Conservation (phyloP, 257 asterid species). For the Scutellaria galericulata region DNA sequence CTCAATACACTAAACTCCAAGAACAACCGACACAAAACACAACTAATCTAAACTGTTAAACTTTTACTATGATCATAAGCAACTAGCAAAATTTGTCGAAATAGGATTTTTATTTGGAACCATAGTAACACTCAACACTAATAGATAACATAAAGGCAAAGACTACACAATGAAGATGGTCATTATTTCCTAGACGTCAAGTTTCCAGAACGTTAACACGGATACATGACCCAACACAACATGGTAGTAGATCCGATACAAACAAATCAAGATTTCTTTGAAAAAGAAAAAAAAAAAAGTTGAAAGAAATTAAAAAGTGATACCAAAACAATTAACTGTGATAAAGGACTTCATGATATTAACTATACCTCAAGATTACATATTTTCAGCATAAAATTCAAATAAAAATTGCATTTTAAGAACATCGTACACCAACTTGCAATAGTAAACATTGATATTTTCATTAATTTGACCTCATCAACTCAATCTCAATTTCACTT, state of each 20-base stretch:
- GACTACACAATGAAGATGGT: neutral
- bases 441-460: neutral
- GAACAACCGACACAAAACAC: neutral
- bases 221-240: too few species aligned
- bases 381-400: neutral
- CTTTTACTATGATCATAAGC: neutral
- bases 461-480: neutral
- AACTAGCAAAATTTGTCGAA: neutral
- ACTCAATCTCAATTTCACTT: neutral
- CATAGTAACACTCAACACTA: neutral
- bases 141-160: neutral
- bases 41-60: neutral
- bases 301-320: too few species aligned
- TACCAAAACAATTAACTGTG: too few species aligned
- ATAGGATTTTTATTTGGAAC: neutral
- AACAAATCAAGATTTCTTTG: too few species aligned
- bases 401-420: neutral
- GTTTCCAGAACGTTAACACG: neutral
- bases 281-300: too few species aligned
- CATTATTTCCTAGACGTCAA: neutral
- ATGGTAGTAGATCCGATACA: too few species aligned
- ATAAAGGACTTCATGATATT: too few species aligned
- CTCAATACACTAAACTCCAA: constrained; percentile 30
- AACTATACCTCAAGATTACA: neutral
- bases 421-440: neutral